phyloP scores from a whole-genome alignment of 1,139 yeast species.

The Pichia sp. region DNA sequence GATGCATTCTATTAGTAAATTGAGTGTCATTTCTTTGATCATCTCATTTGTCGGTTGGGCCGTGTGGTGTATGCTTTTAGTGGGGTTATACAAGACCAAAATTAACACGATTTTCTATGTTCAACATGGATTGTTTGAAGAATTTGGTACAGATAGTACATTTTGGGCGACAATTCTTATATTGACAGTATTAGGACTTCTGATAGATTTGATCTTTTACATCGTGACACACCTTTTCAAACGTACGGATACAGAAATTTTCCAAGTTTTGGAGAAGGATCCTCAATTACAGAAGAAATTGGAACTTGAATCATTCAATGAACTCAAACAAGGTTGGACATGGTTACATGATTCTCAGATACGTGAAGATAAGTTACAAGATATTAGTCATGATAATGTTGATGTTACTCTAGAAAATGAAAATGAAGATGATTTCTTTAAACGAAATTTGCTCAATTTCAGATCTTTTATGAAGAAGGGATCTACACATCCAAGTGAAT shows the following conservation, averaged over 20 bases:
- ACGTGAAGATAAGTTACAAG: constrained; percentile 23
- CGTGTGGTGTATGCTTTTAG: constrained; percentile 76
- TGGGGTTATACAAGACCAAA: constrained; percentile 54
- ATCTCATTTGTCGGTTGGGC: constrained; percentile 86
- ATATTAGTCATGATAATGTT: neutral
- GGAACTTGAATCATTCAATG: constrained; percentile 66
- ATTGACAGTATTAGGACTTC: constrained; percentile 47
- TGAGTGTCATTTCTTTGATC: constrained; percentile 60
- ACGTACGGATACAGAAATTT: constrained; percentile 74
- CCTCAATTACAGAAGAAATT: constrained; percentile 57
- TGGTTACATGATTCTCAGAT: constrained; percentile 39
- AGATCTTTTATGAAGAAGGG: constrained; percentile 29
- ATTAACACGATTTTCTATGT: constrained; percentile 67
- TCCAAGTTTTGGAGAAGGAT: constrained; percentile 71
- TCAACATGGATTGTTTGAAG: constrained; percentile 52
- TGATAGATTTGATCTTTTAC: constrained; percentile 60
- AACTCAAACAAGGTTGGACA: constrained; percentile 78
- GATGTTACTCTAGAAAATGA: constrained; percentile 18
- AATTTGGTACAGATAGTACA: constrained; percentile 70
- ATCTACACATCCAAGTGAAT: constrained; percentile 23
- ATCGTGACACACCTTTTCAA: constrained; percentile 46
- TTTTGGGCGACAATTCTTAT: constrained; percentile 81
- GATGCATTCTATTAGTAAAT: constrained; percentile 71
- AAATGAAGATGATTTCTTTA: constrained; percentile 35
- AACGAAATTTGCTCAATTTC: constrained; percentile 26